Base-by-base conservation (phyloP, 345 rosid species). In the Eucalyptus lansdowneana region DNA sequence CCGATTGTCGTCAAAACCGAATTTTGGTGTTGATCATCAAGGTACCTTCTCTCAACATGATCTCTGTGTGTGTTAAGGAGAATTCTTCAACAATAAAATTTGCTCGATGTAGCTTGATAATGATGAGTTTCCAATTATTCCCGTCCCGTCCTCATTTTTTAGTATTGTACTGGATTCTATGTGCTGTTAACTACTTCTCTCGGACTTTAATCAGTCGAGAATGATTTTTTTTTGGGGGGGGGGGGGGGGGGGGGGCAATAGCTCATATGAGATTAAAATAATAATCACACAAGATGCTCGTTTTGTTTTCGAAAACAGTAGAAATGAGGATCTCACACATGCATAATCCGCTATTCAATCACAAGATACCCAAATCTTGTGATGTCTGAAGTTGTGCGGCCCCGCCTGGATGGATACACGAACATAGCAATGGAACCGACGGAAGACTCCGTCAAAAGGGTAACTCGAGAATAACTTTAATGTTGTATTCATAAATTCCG, bases 401-500 rank as follows among this genome's bases (percentile, higher is more conserved):
- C 99, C 13, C 96, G 98, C 91, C 94, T 98, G 34, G 99, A 97
- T 92, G 99, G 99, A 29, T 97, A 97, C 89, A 97, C 96, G 96
- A 97, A 96, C 88, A 97, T 97, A 86, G 98, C 99, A 11, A 97
- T 96, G 99, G 99, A 96, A 90, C 99, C 94, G 90, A 97, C 97
- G 0, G 99, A 97, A 80, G 99, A 97, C 90, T 96, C 95, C 53
- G 98, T 97, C 9, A 51, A 97, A 97, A 62, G 98, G 98, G 11
- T 97, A 96, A 92, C 92, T 97, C 86, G 95, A 97, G 89, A 96
- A 97, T 90, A 97, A 97, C 16, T 96, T 98, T 96, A 93, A 87
- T n/a, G 60, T 45, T 24, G 44, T n/a, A 24, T 9, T 31, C 42
- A n/a, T 45, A 11, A 25, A 11, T 60, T 11, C 31, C 1, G 25